A percentile compares a stretch with the other conserved stretches of the same genome.
Conservation (phyloP, 2,329 filamentous ascomycete species). For the Exophiala calicioides region DNA sequence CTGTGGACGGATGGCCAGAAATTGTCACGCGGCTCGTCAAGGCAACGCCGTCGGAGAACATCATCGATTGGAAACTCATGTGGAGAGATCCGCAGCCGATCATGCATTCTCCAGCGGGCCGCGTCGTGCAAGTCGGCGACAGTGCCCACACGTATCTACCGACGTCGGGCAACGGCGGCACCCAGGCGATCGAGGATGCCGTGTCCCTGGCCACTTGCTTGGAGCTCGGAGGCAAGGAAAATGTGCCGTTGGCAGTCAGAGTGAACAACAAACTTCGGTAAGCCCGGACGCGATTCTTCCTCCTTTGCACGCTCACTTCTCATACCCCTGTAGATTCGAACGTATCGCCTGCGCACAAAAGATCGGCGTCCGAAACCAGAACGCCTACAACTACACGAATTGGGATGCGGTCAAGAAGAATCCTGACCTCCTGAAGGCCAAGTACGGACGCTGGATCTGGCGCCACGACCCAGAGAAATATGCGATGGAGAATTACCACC, state of each 20-base stretch:
- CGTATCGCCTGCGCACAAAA: conserved; percentile 52
- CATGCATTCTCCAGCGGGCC: conserved; percentile 40
- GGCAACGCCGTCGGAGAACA: neutral
- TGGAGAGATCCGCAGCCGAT: conserved; percentile 7
- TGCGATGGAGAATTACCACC: conserved; percentile 8
- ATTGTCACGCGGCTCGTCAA: too few species aligned
- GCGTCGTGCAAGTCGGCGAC: conserved; percentile 52
- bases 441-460: conserved; percentile 3
- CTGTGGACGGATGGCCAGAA: too few species aligned
- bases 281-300: conserved; percentile 22
- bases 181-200: conserved; percentile 53
- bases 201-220: conserved; percentile 49
- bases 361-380: conserved; percentile 46
- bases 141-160: conserved; percentile 54
- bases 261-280: conserved; percentile 37
- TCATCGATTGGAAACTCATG: conserved; percentile 9
- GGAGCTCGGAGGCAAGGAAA: conserved; percentile 23
- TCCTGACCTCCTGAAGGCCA: neutral
- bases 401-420: conserved; percentile 1
- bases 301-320: neutral
- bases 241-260: conserved; percentile 54
- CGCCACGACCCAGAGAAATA: conserved; percentile 13
- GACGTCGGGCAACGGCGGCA: conserved; percentile 49
- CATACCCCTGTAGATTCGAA: conserved; percentile 28
- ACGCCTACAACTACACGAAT: conserved; percentile 21